A percentile compares a stretch with the other conserved stretches of the same genome.
Evolutionary conservation across 1,284 basidiomycete genomes (phyloP).

Genomic region (Ganoderma meredithae): DNA sequence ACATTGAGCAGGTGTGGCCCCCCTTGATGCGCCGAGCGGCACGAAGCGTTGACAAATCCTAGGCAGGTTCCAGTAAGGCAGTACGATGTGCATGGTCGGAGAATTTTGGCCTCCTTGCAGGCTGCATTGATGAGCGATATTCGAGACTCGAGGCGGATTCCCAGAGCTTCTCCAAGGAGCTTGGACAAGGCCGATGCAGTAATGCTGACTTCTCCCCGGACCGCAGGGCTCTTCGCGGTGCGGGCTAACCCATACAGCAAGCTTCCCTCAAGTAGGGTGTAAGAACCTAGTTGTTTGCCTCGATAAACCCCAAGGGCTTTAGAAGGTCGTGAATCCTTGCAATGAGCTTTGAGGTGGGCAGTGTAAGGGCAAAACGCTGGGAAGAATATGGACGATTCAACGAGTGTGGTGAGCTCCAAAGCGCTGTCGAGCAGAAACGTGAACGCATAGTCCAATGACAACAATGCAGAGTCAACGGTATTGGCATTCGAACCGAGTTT

Average conservation of each 20-base stretch:
- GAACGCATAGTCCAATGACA: conserved; percentile 4
- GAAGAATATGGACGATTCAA: neutral
- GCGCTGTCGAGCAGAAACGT: neutral
- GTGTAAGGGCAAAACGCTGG: neutral
- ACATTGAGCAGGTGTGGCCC: neutral
- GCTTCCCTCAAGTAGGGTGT: neutral
- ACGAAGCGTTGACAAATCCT: neutral
- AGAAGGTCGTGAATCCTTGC: neutral
- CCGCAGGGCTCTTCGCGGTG: no score
- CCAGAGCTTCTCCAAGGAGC: neutral
- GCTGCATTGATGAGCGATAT: neutral
- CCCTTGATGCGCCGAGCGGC: neutral
- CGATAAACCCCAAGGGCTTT: neutral
- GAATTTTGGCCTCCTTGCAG: neutral
- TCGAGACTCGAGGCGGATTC: neutral
- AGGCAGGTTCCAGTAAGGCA: neutral
- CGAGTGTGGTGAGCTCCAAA: neutral
- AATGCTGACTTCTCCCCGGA: neutral
- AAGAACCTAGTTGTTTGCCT: neutral
- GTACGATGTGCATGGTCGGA: neutral
- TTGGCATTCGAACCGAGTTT: neutral
- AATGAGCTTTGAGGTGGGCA: neutral
- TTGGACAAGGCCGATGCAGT: neutral
- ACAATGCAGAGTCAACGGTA: neutral
- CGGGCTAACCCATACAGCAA: neutral